These are phyloP conservation scores for Wickerhamiella spandovensis DNA, from an alignment of 805 yeast genomes.

Conservation along the genomic window DNA sequence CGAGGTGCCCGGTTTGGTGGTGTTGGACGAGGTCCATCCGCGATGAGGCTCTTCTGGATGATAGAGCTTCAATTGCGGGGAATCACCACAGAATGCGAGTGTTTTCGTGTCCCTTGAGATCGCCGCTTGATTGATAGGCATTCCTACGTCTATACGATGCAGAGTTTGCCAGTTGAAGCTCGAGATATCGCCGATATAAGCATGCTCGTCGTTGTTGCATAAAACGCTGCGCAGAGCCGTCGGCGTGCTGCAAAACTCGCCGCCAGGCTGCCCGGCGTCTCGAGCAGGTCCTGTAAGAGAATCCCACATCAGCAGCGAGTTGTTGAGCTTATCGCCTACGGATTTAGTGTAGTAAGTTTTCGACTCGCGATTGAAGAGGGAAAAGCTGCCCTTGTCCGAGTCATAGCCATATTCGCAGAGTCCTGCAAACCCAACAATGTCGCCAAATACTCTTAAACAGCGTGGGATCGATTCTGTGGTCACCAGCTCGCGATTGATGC, in stretches of 20 bases:
- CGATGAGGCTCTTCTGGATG: not conserved
- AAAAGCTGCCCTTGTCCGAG: not conserved
- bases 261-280: not conserved
- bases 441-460: not conserved
- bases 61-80: slow-evolving; percentile 24
- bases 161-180: slow-evolving; percentile 12
- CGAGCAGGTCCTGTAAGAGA: not conserved
- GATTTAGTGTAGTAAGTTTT: not conserved
- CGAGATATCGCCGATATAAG: slow-evolving; percentile 50
- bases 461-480: not conserved
- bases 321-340: not conserved
- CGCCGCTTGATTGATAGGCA: slow-evolving; percentile 64
- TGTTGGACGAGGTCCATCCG: not conserved
- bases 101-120: slow-evolving; percentile 49
- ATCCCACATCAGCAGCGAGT: not conserved
- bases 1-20: slow-evolving; percentile 22
- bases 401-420: not conserved
- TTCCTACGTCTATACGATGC: slow-evolving; percentile 35
- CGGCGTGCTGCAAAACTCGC: not conserved
- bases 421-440: not conserved
- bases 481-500: not conserved
- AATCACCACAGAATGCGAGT: slow-evolving; percentile 65
- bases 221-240: slow-evolving; percentile 26
- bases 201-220: slow-evolving; percentile 70
- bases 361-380: not conserved